Evolutionary conservation across 768 basidiomycete genomes (phyloP), one percentile per base, ranked within the genome.

Genomic region (Panus rudis): DNA sequence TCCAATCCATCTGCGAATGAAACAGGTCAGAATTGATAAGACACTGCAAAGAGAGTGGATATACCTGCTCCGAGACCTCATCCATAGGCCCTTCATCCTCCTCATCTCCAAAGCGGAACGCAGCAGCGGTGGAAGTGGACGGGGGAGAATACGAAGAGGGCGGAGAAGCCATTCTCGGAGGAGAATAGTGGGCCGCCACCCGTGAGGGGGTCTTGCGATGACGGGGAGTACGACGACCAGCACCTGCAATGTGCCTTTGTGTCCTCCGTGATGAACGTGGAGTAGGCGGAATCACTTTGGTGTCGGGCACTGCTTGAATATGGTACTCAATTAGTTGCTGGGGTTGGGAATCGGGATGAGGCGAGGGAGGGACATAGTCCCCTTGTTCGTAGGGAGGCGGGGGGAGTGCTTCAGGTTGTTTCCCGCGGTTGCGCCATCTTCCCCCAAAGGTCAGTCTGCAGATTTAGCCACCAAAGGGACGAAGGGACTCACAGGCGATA

Each of bases 351-450:
- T n/a, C 17, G 45, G 24, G 42, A 49, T 23, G 45, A 20, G 43
- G 19, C 20, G 58, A 62, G 38, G 67, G 63, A 12, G 68, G 62
- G 32, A 66, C 57, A 78, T 79, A 81, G 50, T 72, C 71, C 16
- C 76, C 76, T 55, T 74, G 71, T 52, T 81, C 73, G 51, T 82
- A 81, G 3, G 79, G 80, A 16, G 82, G 82, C 26, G 84, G 84
- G 45, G 59, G 63, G 43, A 52, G 54, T 27, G 53, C 23, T 47
- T 66, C 67, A 16, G 68, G 55, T 50, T 72, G 66, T 67, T 75
- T 83, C 54, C 84, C 83, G 47, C 84, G 76, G 61, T 81, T 78
- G 64, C 82, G 72, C 88, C 88, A 89, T 61, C 87, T 88, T 48
- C 8, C 34, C n/a, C n/a, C 25, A 5, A 22, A n/a, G 31, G 28